Evolutionary conservation across 208 protist species (phyloP), one percentile per base, ranked within the genome.

Genomic region (Leishmania guyanensis): DNA sequence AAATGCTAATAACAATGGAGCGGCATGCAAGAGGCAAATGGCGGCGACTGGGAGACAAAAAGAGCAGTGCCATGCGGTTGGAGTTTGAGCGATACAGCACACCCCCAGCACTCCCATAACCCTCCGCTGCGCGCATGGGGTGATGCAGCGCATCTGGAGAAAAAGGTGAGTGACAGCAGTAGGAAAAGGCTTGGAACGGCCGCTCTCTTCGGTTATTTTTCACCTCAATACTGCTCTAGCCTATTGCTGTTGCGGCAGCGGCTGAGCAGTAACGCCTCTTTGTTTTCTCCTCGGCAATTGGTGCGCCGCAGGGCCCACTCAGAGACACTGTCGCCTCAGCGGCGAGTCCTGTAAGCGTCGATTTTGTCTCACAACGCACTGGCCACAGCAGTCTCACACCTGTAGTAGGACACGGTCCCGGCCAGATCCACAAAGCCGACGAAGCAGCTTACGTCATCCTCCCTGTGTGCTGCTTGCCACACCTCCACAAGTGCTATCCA

Each of bases 341-440:
- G 22, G 20, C 46, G 39, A 60, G 56, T 39, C 48, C 16, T 4
- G 16, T 46, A 16, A 48, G 16, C 48, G 4, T 29, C 72, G 16
- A 0, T 3, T 39, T 58, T n/a, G 51, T 33, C 14, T 50, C 33
- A 62, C 65, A 53, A 22, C 9, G 12, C 62, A 54, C 36, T 1
- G 1, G 60, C 29, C 22, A 51, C 46, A 12, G 81, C 84, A 0
- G 79, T 84, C 29, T 85, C 82, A 75, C 87, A 90, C 22, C 36
- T 14, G 77, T 95, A 95, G 79, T 91, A 95, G 2, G 90, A 89
- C 73, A 95, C 80, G 0, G 83, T 81, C 3, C 91, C 88, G 16
- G 85, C 86, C 8, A 73, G 80, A 71, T 95, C 91, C 48, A 94
- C 82, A 54, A 94, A 92, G 39, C 85, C 85, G n/a, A 92, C 62